Base-by-base conservation (phyloP, 1,284 basidiomycete genomes). In the Entoloma clypeatum region DNA sequence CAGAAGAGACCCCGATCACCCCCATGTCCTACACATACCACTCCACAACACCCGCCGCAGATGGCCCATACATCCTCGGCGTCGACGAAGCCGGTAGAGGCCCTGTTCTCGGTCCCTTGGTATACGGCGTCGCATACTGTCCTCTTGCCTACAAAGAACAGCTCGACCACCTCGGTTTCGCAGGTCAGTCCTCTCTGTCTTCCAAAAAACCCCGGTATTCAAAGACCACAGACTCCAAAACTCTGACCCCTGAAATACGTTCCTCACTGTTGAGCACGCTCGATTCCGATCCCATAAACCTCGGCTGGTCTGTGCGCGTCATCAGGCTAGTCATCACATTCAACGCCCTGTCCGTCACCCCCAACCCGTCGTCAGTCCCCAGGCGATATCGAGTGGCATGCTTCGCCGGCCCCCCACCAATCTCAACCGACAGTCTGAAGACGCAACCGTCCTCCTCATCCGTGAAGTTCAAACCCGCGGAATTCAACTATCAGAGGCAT, bases 61-160 rank as follows among this genome's bases (percentile, higher is more conserved):
- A 64, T 1, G 83, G 83, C 0, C 79, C 79, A n/a, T 88, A 81
- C 64, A 86, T 96, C 36, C 81, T 99, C 42, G 95, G 95, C 25
- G 92, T 99, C 5, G 95, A 99, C 62, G 95, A 99, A 63, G 95
- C 95, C 0, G 95, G 95, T 1, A 75, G 95, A 45, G 95, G 96
- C 0, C 95, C 94, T 9, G 93, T 93, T 1, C 71, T 97, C 0
- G 93, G 92, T 36, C 95, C 95, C 0, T 77, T 98, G 51, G 95
- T 99, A 0, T 99, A 99, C 57, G 95, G 90, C 2, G 80, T 95
- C 17, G 92, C 95, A 0, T 98, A 92, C 61, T 98, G 94, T 55
- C 90, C 92, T 0, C 68, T 76, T 3, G 69, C 81, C 7, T 97
- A 90, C 65, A 75, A 84, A 53, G 77, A 85, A 6, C 64, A 79